A percentile compares a stretch with the other conserved stretches of the same genome.
phyloP scores from a whole-genome alignment of 495 filamentous ascomycete genomes.

The Talaromyces proteolyticus region DNA sequence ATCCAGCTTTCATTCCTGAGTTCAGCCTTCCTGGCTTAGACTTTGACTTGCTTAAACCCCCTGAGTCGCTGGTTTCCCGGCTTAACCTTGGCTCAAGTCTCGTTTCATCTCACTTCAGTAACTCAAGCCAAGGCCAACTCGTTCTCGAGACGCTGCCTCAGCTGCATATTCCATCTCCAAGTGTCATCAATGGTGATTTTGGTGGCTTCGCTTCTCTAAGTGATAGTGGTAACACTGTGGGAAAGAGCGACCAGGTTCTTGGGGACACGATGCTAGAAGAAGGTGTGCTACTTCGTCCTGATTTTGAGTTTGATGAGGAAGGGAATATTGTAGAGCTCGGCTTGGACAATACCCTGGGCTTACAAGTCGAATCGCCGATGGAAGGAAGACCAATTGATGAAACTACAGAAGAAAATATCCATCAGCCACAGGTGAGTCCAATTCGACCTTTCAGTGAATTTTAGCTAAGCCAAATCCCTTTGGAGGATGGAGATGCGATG shows the following conservation, averaged over 20 bases:
- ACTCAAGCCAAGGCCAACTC: conserved; percentile 19
- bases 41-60: conserved; percentile 37
- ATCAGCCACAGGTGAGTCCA: conserved; percentile 20
- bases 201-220: conserved; percentile 26
- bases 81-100: conserved; percentile 12
- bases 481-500: background rate
- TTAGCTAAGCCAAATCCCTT: background rate
- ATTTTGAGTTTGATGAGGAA: conserved; percentile 60
- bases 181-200: conserved; percentile 29
- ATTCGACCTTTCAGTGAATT: too few species aligned
- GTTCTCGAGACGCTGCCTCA: conserved; percentile 22
- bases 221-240: conserved; percentile 14
- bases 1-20: conserved; percentile 80
- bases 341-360: conserved; percentile 7
- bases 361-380: conserved; percentile 21
- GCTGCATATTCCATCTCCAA: conserved; percentile 26
- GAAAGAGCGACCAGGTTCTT: background rate
- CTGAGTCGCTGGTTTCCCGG: conserved; percentile 2
- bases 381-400: conserved; percentile 8
- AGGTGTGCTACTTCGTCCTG: conserved; percentile 51
- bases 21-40: conserved; percentile 51
- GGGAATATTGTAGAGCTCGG: conserved; percentile 49
- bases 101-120: conserved; percentile 21
- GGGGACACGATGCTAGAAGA: conserved; percentile 21
- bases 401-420: conserved; percentile 6